Base-by-base conservation (phyloP, 2,329 filamentous ascomycete species). In the Colletotrichum tofieldiae region DNA sequence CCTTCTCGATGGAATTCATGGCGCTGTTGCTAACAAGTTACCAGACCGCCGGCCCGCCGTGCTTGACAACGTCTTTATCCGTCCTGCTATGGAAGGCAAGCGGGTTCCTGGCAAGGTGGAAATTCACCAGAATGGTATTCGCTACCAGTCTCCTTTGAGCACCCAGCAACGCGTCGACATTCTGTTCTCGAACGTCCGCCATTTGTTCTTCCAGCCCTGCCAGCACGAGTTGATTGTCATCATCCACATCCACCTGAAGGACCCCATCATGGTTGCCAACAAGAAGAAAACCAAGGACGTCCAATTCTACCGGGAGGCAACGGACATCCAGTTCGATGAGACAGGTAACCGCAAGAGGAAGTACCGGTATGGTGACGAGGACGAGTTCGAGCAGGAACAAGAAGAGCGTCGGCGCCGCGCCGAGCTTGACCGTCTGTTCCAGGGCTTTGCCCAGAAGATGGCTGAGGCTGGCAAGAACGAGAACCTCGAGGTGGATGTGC, bases 271-370 rank as follows among this genome's bases (percentile, higher is more conserved):
- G 82, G 93, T 99, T 74, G 96, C 96, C 73, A 98, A 98, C 88
- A 91, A 92, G 84, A 97, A 97, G 86, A 99, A 99, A 90, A 97
- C 96, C 14, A 98, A 96, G 85, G 97, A 99, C 81, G 93, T 99
- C 1, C 97, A 99, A 78, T 99, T 99, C 84, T 98, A 98, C 79
- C 91, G 96, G 65, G 96, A 99, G 85, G 96, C 96, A 4, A 98
- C 96, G 0, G 96, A 99, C 77, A 98, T 99, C 81, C 95, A 98
- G 79, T 98, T 99, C 77, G 96, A 99, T 79, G 96, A 99, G 85
- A 99, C 96, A 59, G 97, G 96, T 76, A 99, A 98, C 84, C 91
- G 97, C 75, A 98, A 98, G 86, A 93, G 96, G 76, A 98, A 98
- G 84, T 97, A 98, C 83, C 92, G 96, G 60, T 98, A 97, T 79